Evolutionary conservation across 768 basidiomycete species (phyloP), one percentile per base, ranked within the genome.

Genomic region (Amanita rimosa): DNA sequence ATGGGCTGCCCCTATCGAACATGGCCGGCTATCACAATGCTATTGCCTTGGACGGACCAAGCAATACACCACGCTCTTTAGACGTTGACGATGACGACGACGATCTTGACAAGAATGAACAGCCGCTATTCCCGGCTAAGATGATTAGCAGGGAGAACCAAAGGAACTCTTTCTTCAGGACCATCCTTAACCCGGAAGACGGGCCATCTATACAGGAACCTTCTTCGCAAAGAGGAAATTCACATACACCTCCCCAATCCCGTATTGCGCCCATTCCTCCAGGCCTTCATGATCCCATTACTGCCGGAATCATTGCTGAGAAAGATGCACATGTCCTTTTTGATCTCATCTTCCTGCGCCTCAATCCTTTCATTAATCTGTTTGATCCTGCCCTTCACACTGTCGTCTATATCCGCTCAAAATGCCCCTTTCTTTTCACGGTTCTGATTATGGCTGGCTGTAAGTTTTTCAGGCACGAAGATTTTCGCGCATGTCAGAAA

Each of bases 311-410:
- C 54, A 67, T 92, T 54, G 72, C 73, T 46, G 85, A 87, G 56
- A 71, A 72, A 34, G 79, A 84, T 50, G 86, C 85, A 39, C 74
- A 75, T 57, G 71, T 78, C 42, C 69, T 90, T 39, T 89, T 91
- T 53, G 86, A 90, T 61, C 67, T 78, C 52, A 74, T 92, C 60
- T 90, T 85, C 66, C 60, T 86, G 48, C 85, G 88, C 51, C 74
- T 93, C 46, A 93, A 93, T 61, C 87, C 90, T 10, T 90, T 92
- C 63, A 81, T 92, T 65, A 87, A 85, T 60, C 71, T 93, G 27
- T 90, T 94, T 60, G 91, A 93, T 67, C 86, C 90, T 33, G 69
- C 76, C n/a, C 67, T 94, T 31, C 92, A 95, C 62, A 82, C 91
- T 0, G 73, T 83, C 44, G 58, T 70, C 31, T 93, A 91, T 62